phyloP scores from a whole-genome alignment of 2,329 filamentous ascomycete species.

The Blastomyces emzantsi region DNA sequence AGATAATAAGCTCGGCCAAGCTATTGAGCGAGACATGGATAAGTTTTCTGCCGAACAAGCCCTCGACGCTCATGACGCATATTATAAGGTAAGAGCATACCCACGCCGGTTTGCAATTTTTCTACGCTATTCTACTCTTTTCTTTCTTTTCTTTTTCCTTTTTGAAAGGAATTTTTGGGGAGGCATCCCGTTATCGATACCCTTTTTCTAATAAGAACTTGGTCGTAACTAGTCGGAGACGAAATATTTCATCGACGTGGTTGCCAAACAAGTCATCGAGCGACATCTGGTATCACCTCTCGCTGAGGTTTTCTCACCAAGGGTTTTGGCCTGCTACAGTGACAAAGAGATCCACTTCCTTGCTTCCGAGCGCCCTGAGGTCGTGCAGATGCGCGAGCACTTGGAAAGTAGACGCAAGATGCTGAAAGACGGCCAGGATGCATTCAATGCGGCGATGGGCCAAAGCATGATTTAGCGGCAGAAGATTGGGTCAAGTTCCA shows the following conservation, averaged over 20 bases:
- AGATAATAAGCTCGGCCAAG: not conserved
- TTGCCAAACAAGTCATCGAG: constrained; percentile 11
- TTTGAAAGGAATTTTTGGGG: no score
- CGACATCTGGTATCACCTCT: constrained; percentile 9
- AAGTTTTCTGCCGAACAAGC: constrained; percentile 6
- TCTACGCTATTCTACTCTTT: no score
- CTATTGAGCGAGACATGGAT: constrained; percentile 5
- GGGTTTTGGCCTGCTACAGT: constrained; percentile 6
- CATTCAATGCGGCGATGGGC: constrained; percentile 9
- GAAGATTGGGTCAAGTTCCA: not conserved
- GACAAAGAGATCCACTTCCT: constrained; percentile 10
- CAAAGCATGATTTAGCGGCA: not conserved
- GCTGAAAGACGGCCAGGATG: constrained; percentile 7
- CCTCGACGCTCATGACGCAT: constrained; percentile 7
- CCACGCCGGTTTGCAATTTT: not conserved
- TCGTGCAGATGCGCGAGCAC: constrained; percentile 8
- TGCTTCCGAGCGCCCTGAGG: constrained; percentile 8
- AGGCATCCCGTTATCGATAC: no score
- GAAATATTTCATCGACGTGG: constrained; percentile 11
- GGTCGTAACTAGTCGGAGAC: constrained; percentile 3
- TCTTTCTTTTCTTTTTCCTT: no score
- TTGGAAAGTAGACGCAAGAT: constrained; percentile 8
- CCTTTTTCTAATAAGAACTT: no score
- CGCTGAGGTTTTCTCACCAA: constrained; percentile 8
- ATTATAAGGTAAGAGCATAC: constrained; percentile 3